phyloP scores from a whole-genome alignment of 2,329 filamentous ascomycete species.

The Pseudocercospora pini-densiflorae region DNA sequence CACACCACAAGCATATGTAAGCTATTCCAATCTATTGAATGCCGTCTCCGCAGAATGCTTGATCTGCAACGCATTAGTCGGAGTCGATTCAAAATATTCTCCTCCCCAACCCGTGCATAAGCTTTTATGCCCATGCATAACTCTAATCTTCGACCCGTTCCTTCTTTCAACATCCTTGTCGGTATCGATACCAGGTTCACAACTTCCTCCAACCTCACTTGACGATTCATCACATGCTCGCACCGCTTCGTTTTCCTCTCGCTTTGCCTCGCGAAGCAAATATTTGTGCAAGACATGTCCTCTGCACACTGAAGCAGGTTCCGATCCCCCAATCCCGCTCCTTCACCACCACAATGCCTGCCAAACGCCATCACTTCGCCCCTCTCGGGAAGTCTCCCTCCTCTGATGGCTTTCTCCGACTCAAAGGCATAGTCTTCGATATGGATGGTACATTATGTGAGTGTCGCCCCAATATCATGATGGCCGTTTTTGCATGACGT shows the following conservation, averaged over 20 bases:
- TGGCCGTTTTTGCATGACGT: background rate
- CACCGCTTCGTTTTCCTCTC: background rate
- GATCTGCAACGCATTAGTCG: background rate
- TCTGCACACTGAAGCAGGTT: background rate
- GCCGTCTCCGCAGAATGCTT: background rate
- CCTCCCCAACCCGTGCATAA: background rate
- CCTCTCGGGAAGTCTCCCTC: slow-evolving; percentile 47
- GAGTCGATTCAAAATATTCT: background rate
- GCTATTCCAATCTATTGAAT: background rate
- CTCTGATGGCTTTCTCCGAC: slow-evolving; percentile 41
- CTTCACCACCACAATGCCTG: slow-evolving; percentile 1
- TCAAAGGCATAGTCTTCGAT: slow-evolving; percentile 78
- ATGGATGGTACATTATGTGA: slow-evolving; percentile 92
- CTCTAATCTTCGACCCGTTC: background rate
- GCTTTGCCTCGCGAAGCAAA: background rate
- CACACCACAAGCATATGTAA: background rate
- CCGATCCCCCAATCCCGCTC: background rate
- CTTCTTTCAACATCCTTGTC: background rate
- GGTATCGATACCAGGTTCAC: background rate
- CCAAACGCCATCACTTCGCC: slow-evolving; percentile 47
- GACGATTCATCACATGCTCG: background rate
- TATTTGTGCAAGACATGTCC: background rate
- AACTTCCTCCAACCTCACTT: background rate
- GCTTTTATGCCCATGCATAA: slow-evolving; percentile 1
- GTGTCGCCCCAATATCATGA: no score